Evolutionary conservation across 148 eudicot species (phyloP), one percentile per base, ranked within the genome.

Genomic region (Hydrangea macrophylla): DNA sequence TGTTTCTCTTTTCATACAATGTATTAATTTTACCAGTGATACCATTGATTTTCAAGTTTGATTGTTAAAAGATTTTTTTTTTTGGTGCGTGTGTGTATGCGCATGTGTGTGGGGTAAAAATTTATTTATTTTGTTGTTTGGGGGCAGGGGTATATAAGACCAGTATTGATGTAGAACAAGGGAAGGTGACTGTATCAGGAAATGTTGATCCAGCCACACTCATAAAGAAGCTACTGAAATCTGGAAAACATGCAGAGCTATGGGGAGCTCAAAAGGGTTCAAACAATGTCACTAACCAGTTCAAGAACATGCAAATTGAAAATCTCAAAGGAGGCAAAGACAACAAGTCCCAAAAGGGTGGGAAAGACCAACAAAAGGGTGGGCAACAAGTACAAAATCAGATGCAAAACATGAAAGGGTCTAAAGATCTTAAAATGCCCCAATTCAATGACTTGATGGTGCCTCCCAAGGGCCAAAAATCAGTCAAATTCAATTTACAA

Each of bases 201-300:
- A 73, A 79, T 72, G 94, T 81, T 17, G 96, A 90, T 76, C 90
- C 93, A 39, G 70, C 70, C 30, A 68, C 68, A 27, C 80, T 92
- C 6, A 68, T 92, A 32, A 83, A 82, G 57, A 92, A 90, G 81
- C 84, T 92, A 1, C 82, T 62, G 62, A 92, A 92, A 59, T 66
- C 85, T 31, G 98, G 98, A 6, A 92, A 92, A 71, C 96, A 80
- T 72, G 98, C 98, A 6, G 88, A 90, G 83, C 57, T 92, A 6
- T 92, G 96, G 96, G 81, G 86, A 31, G 72, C 73, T 9, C 79
- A 51, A 20, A 85, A 81, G 68, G 75, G 64, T 64, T 55, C 61
- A 9, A 62, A 70, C 53, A 60, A 72, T 25, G 50, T 78, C 53
- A 81, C 79, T 66, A 82, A 73, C 69, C 87, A 86, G 69, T 81